Base-by-base conservation (phyloP, 176 grass and related monocot genomes). In the Alopecurus myosuroides region DNA sequence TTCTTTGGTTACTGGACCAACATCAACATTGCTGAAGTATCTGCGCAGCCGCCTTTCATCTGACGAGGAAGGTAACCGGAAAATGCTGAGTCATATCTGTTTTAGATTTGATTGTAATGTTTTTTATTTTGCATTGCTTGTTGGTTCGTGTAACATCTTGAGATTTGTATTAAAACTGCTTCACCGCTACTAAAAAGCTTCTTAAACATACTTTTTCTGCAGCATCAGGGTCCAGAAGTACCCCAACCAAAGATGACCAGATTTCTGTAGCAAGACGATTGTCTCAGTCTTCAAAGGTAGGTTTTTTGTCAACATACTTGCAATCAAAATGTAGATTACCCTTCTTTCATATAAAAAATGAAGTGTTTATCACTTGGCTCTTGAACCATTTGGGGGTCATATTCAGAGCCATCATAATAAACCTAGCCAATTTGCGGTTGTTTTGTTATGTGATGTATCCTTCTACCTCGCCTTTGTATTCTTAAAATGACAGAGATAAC, bases 1-100 rank as follows among this genome's bases (percentile, higher is more conserved):
- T 85, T 91, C 95, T 64, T 84, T 98, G 78, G 95, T 98, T 76
- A 86, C 91, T 92, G 95, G 95, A 80, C 87, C 95, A 77, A 98
- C 95, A 46, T 88, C 93, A 64, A 67, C 80, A 82, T 86, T 98
- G 41, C 69, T 98, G 85, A 95, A 93, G 85, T 92, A 88, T 85
- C 84, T 98, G 78, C 85, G 93, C 36, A 98, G 95, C 71, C 87
- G 95, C 19, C 92, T 98, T 81, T 89, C 89, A 78, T 85, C 93
- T 8, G 91, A 91, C 20, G 93, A 85, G 85, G 93, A 93, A 90
- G 95, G 95, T 97, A 91, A 84, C 65, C 75, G 15, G 60, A 75
- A 77, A 74, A 1, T 26, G 69, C 67, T 67, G 49, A 84, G 28
- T 31, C 34, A 74, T 65, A 94, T 53, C 19, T 26, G 44, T 61